Base-by-base conservation (phyloP, 805 yeast species). In the Saturnispora hagleri region DNA sequence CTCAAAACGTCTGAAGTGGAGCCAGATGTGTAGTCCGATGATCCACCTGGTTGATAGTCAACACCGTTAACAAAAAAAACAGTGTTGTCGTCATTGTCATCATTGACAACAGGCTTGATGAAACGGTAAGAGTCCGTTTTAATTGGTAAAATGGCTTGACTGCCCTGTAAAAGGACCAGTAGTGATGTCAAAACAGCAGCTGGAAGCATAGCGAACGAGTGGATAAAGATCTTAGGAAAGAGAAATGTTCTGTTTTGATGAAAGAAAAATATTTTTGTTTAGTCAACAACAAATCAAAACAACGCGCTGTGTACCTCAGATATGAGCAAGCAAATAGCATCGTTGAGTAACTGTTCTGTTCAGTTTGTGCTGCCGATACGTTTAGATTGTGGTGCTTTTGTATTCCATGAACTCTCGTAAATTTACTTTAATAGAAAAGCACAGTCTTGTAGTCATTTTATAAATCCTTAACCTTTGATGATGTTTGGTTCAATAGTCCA, bases 21-120 rank as follows among this genome's bases (percentile, higher is more conserved):
- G 44, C 54, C 70, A 34, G 60, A 60, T 18, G 67, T 59, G 59
- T 73, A 80, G 17, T 71, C 75, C 0, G 95, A 86, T 0, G 96
- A 83, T 2, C 97, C 97, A 57, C 97, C 97, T 0, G 91, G 95
- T 69, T 88, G 95, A 68, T 90, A 90, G 68, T 89, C 97, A 41
- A 90, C 80, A 56, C 97, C 97, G 55, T 86, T 79, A 51, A 89
- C 73, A 66, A 83, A 84, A 65, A 88, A 90, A 8, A 86, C 84
- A 44, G 75, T 74, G 34, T 82, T 83, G 24, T 70, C 64, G 12
- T 65, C 60, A 4, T 46, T 52, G 15, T 62, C 61, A 27, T 58
- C 59, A 3, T 31, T 10, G 15, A 55, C 47, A 5, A 73, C 68
- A 22, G 86, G 84, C 57, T 74, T 69, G 60, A 83, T 78, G 63